These are phyloP conservation scores for Medicago ruthenica DNA, from an alignment of 306 rosid species.

Conservation along the genomic window DNA sequence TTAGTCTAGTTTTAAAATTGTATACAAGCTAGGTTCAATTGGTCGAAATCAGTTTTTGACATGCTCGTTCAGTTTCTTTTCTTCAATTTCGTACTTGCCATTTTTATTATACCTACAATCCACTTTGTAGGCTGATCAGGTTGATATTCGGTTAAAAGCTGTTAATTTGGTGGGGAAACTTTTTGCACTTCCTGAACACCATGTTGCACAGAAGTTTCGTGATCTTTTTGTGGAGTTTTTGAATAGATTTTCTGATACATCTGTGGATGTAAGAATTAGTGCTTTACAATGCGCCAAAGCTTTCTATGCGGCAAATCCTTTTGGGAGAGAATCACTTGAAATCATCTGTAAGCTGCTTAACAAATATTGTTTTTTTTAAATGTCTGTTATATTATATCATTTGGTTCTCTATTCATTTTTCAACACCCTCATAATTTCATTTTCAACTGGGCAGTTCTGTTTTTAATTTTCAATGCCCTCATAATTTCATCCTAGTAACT, in stretches of 20 bases:
- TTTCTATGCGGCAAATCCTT: constrained; percentile 63
- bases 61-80: constrained; percentile 3
- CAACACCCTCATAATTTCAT: constrained; percentile 27
- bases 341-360: constrained; percentile 71
- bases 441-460: constrained; percentile 66
- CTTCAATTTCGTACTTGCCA: not conserved
- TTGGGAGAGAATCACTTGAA: constrained; percentile 63
- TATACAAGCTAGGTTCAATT: constrained; percentile 21
- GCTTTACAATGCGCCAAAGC: constrained; percentile 82
- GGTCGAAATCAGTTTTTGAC: constrained; percentile 29
- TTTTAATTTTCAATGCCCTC: constrained; percentile 36
- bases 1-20: constrained; percentile 12
- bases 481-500: constrained; percentile 37
- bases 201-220: constrained; percentile 63
- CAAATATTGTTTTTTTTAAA: constrained; percentile 23
- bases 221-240: constrained; percentile 79
- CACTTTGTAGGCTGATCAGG: constrained; percentile 82
- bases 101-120: constrained; percentile 37
- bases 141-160: constrained; percentile 91
- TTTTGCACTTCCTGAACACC: constrained; percentile 69
- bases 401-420: constrained; percentile 42
- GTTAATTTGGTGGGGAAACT: constrained; percentile 86
- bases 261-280: constrained; percentile 83
- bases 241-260: constrained; percentile 86
- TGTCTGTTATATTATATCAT: constrained; percentile 6